phyloP scores from a whole-genome alignment of 176 grass and related monocot species.

The Oryza nivara region DNA sequence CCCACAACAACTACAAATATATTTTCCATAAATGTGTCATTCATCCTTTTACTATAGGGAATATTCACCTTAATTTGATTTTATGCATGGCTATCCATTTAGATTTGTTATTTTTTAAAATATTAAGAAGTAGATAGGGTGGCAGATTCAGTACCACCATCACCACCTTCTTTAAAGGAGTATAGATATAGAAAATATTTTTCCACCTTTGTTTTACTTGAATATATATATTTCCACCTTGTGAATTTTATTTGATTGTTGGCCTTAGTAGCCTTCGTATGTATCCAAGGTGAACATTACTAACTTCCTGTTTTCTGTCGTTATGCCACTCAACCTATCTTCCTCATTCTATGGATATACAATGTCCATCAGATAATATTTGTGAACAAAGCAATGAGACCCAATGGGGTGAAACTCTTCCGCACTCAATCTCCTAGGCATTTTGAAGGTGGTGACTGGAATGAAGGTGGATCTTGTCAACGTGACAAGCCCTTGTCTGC shows the following conservation, averaged over 20 bases:
- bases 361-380: constrained; percentile 57
- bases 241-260: constrained; percentile 7
- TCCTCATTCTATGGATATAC: constrained; percentile 8
- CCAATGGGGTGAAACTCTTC: constrained; percentile 62
- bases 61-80: no score
- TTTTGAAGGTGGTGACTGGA: constrained; percentile 97
- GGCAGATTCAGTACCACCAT: no score
- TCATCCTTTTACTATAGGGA: no score
- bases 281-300: constrained; percentile 3
- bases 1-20: no score
- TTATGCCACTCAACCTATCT: background rate
- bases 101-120: no score
- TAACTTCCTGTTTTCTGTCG: background rate
- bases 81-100: no score
- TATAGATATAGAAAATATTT: no score
- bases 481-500: constrained; percentile 52
- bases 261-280: background rate
- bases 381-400: constrained; percentile 46
- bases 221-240: constrained; percentile 12
- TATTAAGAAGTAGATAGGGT: no score
- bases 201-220: no score
- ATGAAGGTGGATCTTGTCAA: constrained; percentile 76
- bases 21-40: no score
- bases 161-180: no score
- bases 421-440: constrained; percentile 89